These are phyloP conservation scores for Soucietia sequanensis DNA, from an alignment of 805 yeast genomes.

Conservation along the genomic window DNA sequence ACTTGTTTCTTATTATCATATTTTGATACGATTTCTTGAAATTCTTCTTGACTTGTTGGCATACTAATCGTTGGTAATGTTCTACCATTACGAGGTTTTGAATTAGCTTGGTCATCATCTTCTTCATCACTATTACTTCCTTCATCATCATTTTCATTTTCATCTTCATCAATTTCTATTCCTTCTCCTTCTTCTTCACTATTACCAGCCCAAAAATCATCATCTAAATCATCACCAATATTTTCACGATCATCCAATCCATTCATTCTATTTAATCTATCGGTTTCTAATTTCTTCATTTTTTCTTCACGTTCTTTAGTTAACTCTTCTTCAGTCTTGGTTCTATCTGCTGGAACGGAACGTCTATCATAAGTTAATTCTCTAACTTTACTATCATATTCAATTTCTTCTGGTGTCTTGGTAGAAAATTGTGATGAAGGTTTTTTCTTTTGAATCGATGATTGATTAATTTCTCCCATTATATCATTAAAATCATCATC, in stretches of 20 bases:
- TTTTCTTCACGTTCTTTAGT: conserved; percentile 59
- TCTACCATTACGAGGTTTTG: conserved; percentile 8
- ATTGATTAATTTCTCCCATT: conserved; percentile 49
- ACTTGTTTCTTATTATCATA: conserved; percentile 43
- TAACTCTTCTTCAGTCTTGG: conserved; percentile 74
- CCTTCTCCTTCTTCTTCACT: conserved; percentile 47
- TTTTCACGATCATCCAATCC: conserved; percentile 53
- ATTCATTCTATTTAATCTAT: conserved; percentile 70
- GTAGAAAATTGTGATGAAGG: conserved; percentile 21
- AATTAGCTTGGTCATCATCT: conserved; percentile 15
- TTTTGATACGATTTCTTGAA: conserved; percentile 28
- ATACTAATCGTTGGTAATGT: conserved; percentile 17
- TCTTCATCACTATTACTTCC: conserved; percentile 32
- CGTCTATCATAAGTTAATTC: conserved; percentile 69
- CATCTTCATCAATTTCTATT: conserved; percentile 28
- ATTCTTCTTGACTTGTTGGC: conserved; percentile 31
- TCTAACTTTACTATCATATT: conserved; percentile 65
- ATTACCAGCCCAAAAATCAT: conserved; percentile 60
- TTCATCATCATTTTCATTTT: conserved; percentile 38
- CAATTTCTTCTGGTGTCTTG: conserved; percentile 43
- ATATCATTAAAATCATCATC: conserved; percentile 75
- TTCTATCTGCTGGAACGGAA: conserved; percentile 79
- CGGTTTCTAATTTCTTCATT: conserved; percentile 62
- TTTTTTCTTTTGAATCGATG: conserved; percentile 11
- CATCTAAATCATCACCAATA: conserved; percentile 63